phyloP scores from a whole-genome alignment of 2,329 filamentous ascomycete species.

The Davidsoniella eucalypti region DNA sequence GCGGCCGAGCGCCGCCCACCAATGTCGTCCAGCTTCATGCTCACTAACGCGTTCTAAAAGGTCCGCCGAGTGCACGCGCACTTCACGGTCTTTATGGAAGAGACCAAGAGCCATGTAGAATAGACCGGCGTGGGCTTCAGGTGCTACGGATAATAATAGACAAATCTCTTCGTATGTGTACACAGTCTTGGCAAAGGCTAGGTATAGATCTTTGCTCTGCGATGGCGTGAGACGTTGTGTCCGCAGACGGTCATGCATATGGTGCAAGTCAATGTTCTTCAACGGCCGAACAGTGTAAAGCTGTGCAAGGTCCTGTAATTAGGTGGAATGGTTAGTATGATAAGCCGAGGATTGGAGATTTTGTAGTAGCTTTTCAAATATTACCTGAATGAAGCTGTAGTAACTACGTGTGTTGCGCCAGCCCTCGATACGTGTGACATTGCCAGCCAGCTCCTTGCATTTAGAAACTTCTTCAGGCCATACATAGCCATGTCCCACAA shows the following conservation, averaged over 20 bases:
- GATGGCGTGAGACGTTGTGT: slow-evolving; percentile 60
- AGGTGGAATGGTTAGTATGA: background rate
- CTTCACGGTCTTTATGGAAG: slow-evolving; percentile 74
- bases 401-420: slow-evolving; percentile 95
- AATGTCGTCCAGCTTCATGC: slow-evolving; percentile 84
- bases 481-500: slow-evolving; percentile 80
- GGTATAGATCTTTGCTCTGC: slow-evolving; percentile 70
- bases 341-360: too few species aligned
- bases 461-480: slow-evolving; percentile 75
- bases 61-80: slow-evolving; percentile 60
- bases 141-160: slow-evolving; percentile 64
- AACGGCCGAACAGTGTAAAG: slow-evolving; percentile 50
- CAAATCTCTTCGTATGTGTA: slow-evolving; percentile 74
- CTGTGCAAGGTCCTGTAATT: slow-evolving; percentile 43
- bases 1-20: slow-evolving; percentile 71
- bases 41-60: slow-evolving; percentile 67
- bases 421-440: slow-evolving; percentile 83
- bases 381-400: slow-evolving; percentile 78
- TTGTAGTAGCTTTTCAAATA: background rate
- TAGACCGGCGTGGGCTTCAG: slow-evolving; percentile 71
- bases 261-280: slow-evolving; percentile 71
- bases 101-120: slow-evolving; percentile 85
- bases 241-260: slow-evolving; percentile 81
- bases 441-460: slow-evolving; percentile 74
- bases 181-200: slow-evolving; percentile 59